Conservation (phyloP, 805 yeast species). For the Myxozyma neglecta region DNA sequence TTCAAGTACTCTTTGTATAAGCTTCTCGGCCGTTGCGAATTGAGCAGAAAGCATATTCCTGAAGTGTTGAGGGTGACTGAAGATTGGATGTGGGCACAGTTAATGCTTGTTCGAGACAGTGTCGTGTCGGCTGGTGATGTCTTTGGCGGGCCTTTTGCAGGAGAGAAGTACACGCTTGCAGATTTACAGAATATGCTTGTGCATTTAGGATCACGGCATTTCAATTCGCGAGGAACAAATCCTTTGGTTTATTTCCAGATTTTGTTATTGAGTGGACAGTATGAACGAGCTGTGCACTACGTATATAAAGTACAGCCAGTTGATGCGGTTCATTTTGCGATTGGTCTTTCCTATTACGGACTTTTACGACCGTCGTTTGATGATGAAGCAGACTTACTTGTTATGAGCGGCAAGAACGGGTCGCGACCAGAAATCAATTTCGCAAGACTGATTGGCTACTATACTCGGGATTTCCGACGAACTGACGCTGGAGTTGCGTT, state of each 20-base stretch:
- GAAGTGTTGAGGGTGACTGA: constrained; percentile 77
- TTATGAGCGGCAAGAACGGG: constrained; percentile 37
- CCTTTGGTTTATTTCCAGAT: constrained; percentile 75
- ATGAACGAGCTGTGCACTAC: constrained; percentile 74
- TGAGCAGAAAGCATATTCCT: constrained; percentile 62
- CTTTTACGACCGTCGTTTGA: constrained; percentile 54
- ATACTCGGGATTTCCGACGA: constrained; percentile 76
- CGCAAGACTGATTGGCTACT: constrained; percentile 71
- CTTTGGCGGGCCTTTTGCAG: constrained; percentile 7
- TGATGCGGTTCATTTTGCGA: constrained; percentile 87
- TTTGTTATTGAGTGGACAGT: constrained; percentile 71
- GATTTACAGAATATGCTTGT: constrained; percentile 74
- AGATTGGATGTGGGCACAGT: constrained; percentile 96
- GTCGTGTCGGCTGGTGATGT: constrained; percentile 19
- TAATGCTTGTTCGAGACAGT: constrained; percentile 54
- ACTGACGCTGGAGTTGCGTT: constrained; percentile 89
- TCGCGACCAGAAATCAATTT: constrained; percentile 46
- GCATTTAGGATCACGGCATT: constrained; percentile 70
- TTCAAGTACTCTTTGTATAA: constrained; percentile 88
- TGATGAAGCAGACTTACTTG: constrained; percentile 41
- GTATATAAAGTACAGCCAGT: constrained; percentile 64
- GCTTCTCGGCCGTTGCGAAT: constrained; percentile 87
- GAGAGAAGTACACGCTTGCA: constrained; percentile 55
- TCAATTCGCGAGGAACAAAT: constrained; percentile 58
- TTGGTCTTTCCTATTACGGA: constrained; percentile 73